phyloP scores from a whole-genome alignment of 2,329 filamentous ascomycete species.

The Colletotrichum tamarilloi region DNA sequence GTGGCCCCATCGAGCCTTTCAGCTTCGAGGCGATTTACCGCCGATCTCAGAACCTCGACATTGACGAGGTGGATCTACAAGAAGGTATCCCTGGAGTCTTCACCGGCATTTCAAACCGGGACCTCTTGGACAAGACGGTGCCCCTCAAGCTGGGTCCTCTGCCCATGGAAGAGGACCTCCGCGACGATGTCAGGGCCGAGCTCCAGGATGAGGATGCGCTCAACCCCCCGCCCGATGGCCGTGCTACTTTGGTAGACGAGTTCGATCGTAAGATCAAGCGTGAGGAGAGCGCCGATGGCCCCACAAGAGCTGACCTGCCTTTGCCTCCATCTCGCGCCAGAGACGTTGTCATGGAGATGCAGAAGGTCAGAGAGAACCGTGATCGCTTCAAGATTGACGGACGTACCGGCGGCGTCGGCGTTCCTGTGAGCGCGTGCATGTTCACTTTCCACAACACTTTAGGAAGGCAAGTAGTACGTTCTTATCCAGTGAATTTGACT shows the following conservation, averaged over 20 bases:
- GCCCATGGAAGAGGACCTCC: conserved; percentile 84
- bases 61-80: conserved; percentile 71
- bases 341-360: conserved; percentile 94
- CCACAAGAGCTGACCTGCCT: conserved; percentile 81
- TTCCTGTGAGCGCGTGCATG: conserved; percentile 91
- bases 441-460: conserved; percentile 98
- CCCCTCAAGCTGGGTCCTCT: conserved; percentile 82
- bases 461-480: conserved; percentile 72
- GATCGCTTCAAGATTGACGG: conserved; percentile 91
- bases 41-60: conserved; percentile 68
- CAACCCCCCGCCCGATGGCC: conserved; percentile 77
- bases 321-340: conserved; percentile 88
- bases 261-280: conserved; percentile 90
- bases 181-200: conserved; percentile 87
- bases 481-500: not conserved
- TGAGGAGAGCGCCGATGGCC: conserved; percentile 88
- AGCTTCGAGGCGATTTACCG: conserved; percentile 71
- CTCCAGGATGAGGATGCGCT: conserved; percentile 86
- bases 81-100: conserved; percentile 74
- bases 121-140: conserved; percentile 66
- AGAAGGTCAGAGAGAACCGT: conserved; percentile 91
- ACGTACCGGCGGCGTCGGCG: conserved; percentile 83
- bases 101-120: conserved; percentile 70
- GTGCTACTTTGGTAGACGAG: conserved; percentile 82
- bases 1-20: conserved; percentile 72